phyloP scores from a whole-genome alignment of 495 filamentous ascomycete genomes.

The Entonaema liquescens region DNA sequence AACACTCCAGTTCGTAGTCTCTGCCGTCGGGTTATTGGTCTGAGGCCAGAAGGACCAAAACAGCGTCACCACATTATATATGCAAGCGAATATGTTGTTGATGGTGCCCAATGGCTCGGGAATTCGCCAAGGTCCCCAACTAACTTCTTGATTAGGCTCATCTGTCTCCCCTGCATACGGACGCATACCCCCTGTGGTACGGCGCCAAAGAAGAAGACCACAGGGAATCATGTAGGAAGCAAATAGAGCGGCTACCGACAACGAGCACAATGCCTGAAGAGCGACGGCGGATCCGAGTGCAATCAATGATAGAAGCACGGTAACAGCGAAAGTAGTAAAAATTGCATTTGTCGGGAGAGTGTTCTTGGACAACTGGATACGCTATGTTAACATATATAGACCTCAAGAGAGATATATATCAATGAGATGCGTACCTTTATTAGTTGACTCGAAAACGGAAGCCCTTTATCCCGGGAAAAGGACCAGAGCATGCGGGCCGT shows the following conservation, averaged over 20 bases:
- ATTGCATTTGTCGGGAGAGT: constrained; percentile 62
- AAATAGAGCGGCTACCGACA: constrained; percentile 53
- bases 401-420: constrained; percentile 11
- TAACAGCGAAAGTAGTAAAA: constrained; percentile 54
- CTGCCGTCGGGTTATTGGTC: constrained; percentile 42
- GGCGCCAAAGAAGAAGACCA: constrained; percentile 59
- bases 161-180: constrained; percentile 38
- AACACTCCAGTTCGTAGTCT: constrained; percentile 60
- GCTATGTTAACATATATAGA: background rate
- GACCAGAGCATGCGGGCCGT: constrained; percentile 64
- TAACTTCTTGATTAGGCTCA: constrained; percentile 47
- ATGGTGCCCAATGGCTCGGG: constrained; percentile 55
- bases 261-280: constrained; percentile 61
- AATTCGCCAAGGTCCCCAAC: constrained; percentile 60
- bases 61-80: constrained; percentile 58
- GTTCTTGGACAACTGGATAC: constrained; percentile 39
- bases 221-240: constrained; percentile 59
- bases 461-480: constrained; percentile 61
- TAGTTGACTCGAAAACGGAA: constrained; percentile 57
- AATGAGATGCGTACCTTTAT: constrained; percentile 48
- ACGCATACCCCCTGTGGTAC: constrained; percentile 50
- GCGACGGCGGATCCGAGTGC: constrained; percentile 65
- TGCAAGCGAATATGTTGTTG: constrained; percentile 56
- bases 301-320: constrained; percentile 65
- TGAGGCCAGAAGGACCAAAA: constrained; percentile 64